Conservation (phyloP, 345 rosid genomes). For the Ceriops zippeliana region DNA sequence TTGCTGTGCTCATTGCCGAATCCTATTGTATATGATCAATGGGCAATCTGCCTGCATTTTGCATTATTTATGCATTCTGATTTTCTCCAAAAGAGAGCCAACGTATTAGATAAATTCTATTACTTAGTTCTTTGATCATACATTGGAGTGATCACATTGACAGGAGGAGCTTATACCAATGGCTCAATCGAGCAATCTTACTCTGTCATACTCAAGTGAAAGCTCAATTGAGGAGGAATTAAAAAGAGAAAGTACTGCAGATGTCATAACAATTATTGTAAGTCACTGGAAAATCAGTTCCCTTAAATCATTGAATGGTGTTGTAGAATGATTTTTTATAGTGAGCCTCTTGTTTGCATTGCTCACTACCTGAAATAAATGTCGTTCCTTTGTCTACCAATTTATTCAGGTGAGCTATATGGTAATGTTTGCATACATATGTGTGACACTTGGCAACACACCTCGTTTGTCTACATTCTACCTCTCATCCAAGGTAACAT, state of each 20-base stretch:
- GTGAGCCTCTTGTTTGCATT: not conserved
- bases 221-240: constrained; percentile 93
- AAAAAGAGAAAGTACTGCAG: constrained; percentile 97
- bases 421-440: constrained; percentile 95
- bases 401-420: constrained; percentile 82
- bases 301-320: constrained; percentile 11
- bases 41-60: too few relatives aligned
- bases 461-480: constrained; percentile 63
- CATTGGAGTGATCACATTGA: not conserved
- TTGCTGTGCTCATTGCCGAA: too few relatives aligned
- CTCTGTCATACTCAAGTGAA: constrained; percentile 87
- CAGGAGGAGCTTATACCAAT: constrained; percentile 86
- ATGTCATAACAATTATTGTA: constrained; percentile 62
- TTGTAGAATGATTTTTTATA: constrained; percentile 2
- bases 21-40: too few relatives aligned
- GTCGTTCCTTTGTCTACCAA: not conserved
- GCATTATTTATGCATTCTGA: too few relatives aligned
- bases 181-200: constrained; percentile 64
- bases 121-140: not conserved
- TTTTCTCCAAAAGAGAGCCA: too few relatives aligned
- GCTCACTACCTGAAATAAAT: not conserved
- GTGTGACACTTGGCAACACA: constrained; percentile 78
- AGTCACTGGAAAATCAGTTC: constrained; percentile 21
- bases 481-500: constrained; percentile 77
- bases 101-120: too few relatives aligned